These are phyloP conservation scores for Geranium brycei DNA, from an alignment of 345 rosid genomes.

Conservation along the genomic window DNA sequence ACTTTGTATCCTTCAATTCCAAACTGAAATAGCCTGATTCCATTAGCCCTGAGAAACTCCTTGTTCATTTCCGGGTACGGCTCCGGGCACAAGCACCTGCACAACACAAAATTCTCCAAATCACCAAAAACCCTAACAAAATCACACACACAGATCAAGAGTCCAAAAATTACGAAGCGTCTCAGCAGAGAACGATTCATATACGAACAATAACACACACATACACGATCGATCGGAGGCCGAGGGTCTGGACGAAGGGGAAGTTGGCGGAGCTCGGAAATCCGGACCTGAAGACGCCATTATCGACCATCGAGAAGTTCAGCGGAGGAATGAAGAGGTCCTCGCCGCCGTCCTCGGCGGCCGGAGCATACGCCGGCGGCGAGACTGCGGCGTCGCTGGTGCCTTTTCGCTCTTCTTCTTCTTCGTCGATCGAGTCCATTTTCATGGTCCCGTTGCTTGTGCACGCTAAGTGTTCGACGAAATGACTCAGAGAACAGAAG, in stretches of 20 bases:
- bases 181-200: neutral
- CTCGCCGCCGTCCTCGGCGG: constrained; percentile 28
- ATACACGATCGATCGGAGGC: constrained; percentile 94
- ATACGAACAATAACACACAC: constrained; percentile 2
- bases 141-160: neutral
- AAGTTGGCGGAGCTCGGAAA: constrained; percentile 84
- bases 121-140: neutral
- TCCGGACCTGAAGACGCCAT: constrained; percentile 92
- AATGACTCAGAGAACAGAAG: neutral
- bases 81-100: constrained; percentile 86
- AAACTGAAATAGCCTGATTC: constrained; percentile 71
- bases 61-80: constrained; percentile 60
- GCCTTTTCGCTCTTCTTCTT: neutral
- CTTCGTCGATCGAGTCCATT: neutral
- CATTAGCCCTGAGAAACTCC: constrained; percentile 70
- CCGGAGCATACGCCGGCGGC: constrained; percentile 11
- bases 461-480: neutral
- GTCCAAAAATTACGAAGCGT: too few species aligned
- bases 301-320: constrained; percentile 88
- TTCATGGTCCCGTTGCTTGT: neutral
- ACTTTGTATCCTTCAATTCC: constrained; percentile 92
- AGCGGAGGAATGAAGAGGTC: constrained; percentile 55
- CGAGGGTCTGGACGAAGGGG: constrained; percentile 69
- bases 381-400: constrained; percentile 2
- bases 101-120: constrained; percentile 9